Evolutionary conservation across 2,329 filamentous ascomycete species (phyloP).

Genomic region (Mycosphaerella arachidis): DNA sequence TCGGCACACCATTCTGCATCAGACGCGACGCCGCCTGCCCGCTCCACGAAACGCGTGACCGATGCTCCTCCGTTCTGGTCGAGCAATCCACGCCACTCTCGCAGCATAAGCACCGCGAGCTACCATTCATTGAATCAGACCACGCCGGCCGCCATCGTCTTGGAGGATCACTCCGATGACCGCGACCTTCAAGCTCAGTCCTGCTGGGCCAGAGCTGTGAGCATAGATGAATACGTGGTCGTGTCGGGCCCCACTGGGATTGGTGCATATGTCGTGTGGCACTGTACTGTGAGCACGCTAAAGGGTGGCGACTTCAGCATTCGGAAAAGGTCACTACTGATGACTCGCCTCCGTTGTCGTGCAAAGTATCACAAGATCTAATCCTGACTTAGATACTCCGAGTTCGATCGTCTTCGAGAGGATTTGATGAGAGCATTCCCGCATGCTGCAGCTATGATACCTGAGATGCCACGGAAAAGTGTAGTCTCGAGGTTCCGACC

Average conservation of each 20-base stretch:
- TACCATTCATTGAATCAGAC: constrained; percentile 33
- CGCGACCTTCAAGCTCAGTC: constrained; percentile 53
- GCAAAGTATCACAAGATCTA: constrained; percentile 2
- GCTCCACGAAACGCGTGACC: constrained; percentile 12
- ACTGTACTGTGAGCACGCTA: constrained; percentile 80
- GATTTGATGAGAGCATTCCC: constrained; percentile 78
- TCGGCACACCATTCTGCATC: not conserved
- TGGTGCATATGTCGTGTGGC: constrained; percentile 96
- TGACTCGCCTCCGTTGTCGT: constrained; percentile 1
- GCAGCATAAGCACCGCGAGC: constrained; percentile 36
- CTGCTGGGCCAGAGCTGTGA: constrained; percentile 59
- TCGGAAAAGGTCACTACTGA: constrained; percentile 47
- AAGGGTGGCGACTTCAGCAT: constrained; percentile 47
- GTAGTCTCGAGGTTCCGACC: constrained; percentile 75
- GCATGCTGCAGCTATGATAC: constrained; percentile 76
- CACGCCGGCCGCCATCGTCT: constrained; percentile 46
- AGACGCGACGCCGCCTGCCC: constrained; percentile 5
- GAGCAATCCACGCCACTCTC: constrained; percentile 31
- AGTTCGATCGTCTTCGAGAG: constrained; percentile 78
- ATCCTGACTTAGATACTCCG: constrained; percentile 65
- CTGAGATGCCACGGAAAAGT: constrained; percentile 86
- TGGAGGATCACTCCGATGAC: constrained; percentile 62
- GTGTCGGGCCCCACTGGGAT: constrained; percentile 56
- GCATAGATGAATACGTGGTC: constrained; percentile 59
- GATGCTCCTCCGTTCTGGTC: constrained; percentile 47